Evolutionary conservation across 345 rosid genomes (phyloP), one percentile per base, ranked within the genome.

Genomic region (Eucalyptus sp.): DNA sequence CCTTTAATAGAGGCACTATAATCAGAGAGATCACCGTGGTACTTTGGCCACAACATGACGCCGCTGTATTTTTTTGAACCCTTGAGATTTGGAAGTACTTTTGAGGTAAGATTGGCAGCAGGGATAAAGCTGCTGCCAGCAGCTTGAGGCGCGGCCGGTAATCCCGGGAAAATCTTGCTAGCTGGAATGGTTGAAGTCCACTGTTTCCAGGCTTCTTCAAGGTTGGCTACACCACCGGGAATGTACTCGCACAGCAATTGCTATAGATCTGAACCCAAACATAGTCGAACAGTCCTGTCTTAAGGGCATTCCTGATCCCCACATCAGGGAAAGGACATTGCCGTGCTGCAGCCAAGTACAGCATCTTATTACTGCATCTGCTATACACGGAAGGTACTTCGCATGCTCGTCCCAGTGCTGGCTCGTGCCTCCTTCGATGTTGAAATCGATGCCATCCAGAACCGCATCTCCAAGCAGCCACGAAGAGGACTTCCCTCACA

Each of bases 291-390:
- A 94, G 91, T 43, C 87, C 94, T 16, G 97, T 95, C 81, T 90
- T 91, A 31, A 94, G 91, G 29, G 93, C 93, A 64, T 60, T 62
- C 56, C 95, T 94, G 60, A 94, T 62, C 41, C 88, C 86, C 10
- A 91, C 90, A 37, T 95, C 95, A 2, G 96, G 95, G 88, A 91
- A 94, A 52, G 94, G 95, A 88, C 97, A 94, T 33, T 95, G 95
- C 24, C 93, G 95, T 62, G 96, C 96, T 71, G 94, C 96, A 22
- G 97, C 64, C 88, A 95, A 49, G 87, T 92, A 93, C n/a, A 94
- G 95, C 89, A 87, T 31, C 90, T 92, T 94, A 58, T 88, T 91
- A 46, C 93, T 92, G 31, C 60, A 27, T 8, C 46, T 62, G 88
- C 93, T 91, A 49, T 90, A 89, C n/a, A 85, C 86, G 4, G 92